A percentile compares a stretch with the other conserved stretches of the same genome.
Conservation (phyloP, 1,284 basidiomycete genomes). For the Cutaneotrichosporon arboriforme region DNA sequence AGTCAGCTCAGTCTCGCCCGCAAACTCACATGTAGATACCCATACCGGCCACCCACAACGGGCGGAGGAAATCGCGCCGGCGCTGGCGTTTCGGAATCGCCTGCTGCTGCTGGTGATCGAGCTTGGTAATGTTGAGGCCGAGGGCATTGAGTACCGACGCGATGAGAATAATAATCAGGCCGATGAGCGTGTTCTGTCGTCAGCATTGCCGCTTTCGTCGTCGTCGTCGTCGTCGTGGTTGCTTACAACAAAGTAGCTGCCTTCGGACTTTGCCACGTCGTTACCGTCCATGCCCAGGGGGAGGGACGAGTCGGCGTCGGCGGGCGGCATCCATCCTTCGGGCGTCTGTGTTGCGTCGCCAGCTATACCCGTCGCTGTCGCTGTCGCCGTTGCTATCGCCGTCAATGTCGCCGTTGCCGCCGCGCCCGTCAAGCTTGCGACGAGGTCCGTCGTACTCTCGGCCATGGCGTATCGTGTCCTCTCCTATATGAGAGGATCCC, state of each 20-base stretch:
- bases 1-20: constrained; percentile 7
- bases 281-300: constrained; percentile 7
- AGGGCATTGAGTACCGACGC: constrained; percentile 45
- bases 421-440: constrained; percentile 8
- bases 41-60: constrained; percentile 48
- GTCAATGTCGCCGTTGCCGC: background rate
- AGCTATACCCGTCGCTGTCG: background rate
- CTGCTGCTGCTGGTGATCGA: constrained; percentile 45
- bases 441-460: background rate
- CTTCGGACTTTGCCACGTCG: constrained; percentile 16
- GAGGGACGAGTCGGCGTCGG: background rate
- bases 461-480: background rate
- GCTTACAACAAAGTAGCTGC: constrained; percentile 25
- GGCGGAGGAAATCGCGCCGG: constrained; percentile 40
- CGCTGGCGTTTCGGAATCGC: constrained; percentile 38
- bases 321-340: background rate
- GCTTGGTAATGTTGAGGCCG: constrained; percentile 48
- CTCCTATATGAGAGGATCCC: too few relatives aligned
- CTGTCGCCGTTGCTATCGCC: background rate
- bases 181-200: constrained; percentile 47
- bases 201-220: background rate
- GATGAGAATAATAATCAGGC: constrained; percentile 44
- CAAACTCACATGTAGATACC: constrained; percentile 45
- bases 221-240: background rate
- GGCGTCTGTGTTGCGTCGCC: background rate